A percentile compares a stretch with the other conserved stretches of the same genome.
These are phyloP conservation scores for Trypanosoma lewisi DNA, from an alignment of 208 protist genomes.

Conservation along the genomic window DNA sequence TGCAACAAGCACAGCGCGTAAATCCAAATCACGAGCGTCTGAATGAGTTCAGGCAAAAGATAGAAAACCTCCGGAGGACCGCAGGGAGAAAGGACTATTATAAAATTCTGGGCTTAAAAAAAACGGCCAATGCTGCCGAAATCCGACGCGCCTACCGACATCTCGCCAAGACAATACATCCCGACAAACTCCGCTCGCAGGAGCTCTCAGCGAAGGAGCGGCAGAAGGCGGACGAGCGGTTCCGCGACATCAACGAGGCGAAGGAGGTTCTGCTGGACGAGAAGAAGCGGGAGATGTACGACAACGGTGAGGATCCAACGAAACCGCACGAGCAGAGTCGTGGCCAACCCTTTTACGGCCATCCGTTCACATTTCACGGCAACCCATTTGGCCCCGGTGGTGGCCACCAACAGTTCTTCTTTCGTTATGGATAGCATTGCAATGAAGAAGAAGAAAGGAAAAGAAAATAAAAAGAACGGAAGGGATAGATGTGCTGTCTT, in stretches of 20 bases:
- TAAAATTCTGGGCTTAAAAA: slow-evolving; percentile 89
- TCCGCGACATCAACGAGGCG: slow-evolving; percentile 91
- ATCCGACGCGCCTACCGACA: slow-evolving; percentile 91
- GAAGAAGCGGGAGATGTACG: slow-evolving; percentile 85
- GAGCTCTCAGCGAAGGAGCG: slow-evolving; percentile 65
- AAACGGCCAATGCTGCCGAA: slow-evolving; percentile 66
- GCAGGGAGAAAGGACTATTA: slow-evolving; percentile 89
- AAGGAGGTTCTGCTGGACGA: slow-evolving; percentile 89
- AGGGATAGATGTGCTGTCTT: slow-evolving; percentile 3
- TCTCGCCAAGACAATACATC: slow-evolving; percentile 85
- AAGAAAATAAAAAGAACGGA: slow-evolving; percentile 3
- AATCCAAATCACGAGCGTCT: slow-evolving; percentile 32
- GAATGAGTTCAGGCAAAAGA: slow-evolving; percentile 39
- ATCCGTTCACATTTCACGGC: slow-evolving; percentile 48
- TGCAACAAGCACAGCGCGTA: slow-evolving; percentile 25
- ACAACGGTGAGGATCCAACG: slow-evolving; percentile 86
- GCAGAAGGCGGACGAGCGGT: slow-evolving; percentile 64
- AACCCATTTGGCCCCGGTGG: slow-evolving; percentile 29
- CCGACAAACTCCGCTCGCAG: slow-evolving; percentile 84
- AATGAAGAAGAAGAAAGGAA: slow-evolving; percentile 4
- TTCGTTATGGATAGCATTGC: slow-evolving; percentile 27
- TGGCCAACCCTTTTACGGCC: slow-evolving; percentile 55
- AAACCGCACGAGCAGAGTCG: slow-evolving; percentile 57
- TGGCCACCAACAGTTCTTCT: slow-evolving; percentile 57
- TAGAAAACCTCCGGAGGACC: slow-evolving; percentile 56